These are phyloP conservation scores for Hortiboletus campestris DNA, from an alignment of 768 basidiomycete species.

Conservation along the genomic window DNA sequence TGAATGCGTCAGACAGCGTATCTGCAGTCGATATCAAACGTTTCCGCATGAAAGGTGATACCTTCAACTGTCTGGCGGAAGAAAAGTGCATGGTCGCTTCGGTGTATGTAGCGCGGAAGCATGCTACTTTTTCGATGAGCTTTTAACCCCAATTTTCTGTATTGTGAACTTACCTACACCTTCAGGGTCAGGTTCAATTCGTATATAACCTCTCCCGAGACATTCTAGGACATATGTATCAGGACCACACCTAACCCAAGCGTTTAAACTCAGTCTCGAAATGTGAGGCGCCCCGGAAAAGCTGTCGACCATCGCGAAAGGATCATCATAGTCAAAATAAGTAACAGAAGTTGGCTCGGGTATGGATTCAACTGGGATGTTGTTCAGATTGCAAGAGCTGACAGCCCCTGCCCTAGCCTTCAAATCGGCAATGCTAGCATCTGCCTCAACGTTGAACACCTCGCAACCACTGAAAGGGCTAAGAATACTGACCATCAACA, in stretches of 20 bases:
- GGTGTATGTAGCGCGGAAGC: slow-evolving; percentile 53
- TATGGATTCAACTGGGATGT: slow-evolving; percentile 23
- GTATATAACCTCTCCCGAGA: slow-evolving; percentile 65
- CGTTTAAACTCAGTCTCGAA: slow-evolving; percentile 49
- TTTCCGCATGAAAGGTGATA: slow-evolving; percentile 54
- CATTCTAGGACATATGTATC: slow-evolving; percentile 73
- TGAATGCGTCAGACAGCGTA: slow-evolving; percentile 58
- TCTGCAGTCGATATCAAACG: slow-evolving; percentile 53
- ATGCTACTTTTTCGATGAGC: slow-evolving; percentile 20
- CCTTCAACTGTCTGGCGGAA: slow-evolving; percentile 43
- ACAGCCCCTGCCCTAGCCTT: slow-evolving; percentile 39
- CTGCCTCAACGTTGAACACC: slow-evolving; percentile 31
- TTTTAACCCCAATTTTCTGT: not conserved
- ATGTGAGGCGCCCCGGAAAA: slow-evolving; percentile 57
- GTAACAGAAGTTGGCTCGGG: slow-evolving; percentile 62
- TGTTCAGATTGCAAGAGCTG: slow-evolving; percentile 1
- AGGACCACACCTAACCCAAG: slow-evolving; percentile 81
- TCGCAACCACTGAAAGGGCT: not conserved
- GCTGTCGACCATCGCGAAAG: slow-evolving; percentile 55
- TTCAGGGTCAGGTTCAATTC: slow-evolving; percentile 48
- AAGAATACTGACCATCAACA: slow-evolving; percentile 47
- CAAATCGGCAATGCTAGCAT: slow-evolving; percentile 50
- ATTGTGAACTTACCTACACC: slow-evolving; percentile 32
- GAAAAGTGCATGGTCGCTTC: slow-evolving; percentile 46
- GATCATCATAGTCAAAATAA: slow-evolving; percentile 75